Evolutionary conservation across 164 flowering plant species (phyloP), one percentile per base, ranked within the genome.

Genomic region (Macadamia tetraphylla): DNA sequence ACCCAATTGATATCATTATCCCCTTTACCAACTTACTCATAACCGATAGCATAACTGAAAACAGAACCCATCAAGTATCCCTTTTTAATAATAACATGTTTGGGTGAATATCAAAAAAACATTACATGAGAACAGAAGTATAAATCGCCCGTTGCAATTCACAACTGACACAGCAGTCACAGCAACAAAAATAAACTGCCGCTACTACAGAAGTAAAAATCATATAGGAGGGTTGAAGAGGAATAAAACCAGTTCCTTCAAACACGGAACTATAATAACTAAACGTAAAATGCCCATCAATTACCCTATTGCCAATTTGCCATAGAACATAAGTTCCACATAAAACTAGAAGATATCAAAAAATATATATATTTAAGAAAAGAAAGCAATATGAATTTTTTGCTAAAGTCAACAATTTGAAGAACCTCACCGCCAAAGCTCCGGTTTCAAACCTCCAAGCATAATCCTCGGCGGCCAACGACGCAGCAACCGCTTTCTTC

Each of bases 381-480:
- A 23, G 23, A 23, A 23, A 23, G 23, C 23, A 29, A 55, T 42
- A 29, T 64, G 23, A 23, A 23, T 23, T 23, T 23, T 23, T 23
- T 23, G 23, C 23, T 31, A 8, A 64, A 43, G 67, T 40, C 7
- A 40, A 48, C 15, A 53, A 53, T 53, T 53, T 53, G 51, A 53
- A 53, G 57, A 63, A 60, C 43, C 73, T 78, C 68, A 86, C 91
- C 85, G 53, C 76, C 74, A 74, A 58, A 63, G 76, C 80, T 15
- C 96, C 95, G n/a, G 84, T 71, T 84, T 92, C 98, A 51, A 91
- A 82, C 76, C 81, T 76, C 77, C 88, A 46, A 0, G 90, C 97
- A 70, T 75, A 86, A 70, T 90, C 94, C 88, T 91, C 98, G 0
- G 92, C 95, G 1, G 81, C 92, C 59, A 83, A 65, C 58, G 86